A percentile compares a stretch with the other conserved stretches of the same genome.
Evolutionary conservation across 2,329 filamentous ascomycete genomes (phyloP).

Genomic region (Colletotrichum lentis): DNA sequence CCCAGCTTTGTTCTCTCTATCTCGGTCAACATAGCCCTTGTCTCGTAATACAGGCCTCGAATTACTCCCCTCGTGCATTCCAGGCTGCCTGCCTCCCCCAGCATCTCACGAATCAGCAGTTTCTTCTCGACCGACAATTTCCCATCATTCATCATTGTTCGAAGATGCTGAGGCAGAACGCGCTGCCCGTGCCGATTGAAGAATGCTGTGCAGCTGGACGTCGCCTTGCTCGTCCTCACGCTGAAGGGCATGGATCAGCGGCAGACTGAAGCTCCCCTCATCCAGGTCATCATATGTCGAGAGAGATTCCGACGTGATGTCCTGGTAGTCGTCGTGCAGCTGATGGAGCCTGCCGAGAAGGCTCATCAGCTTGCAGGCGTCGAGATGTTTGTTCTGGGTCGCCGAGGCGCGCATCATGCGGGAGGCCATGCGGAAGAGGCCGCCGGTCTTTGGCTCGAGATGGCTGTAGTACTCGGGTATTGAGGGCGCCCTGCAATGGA

Average conservation of each 20-base stretch:
- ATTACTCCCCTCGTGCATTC: neutral
- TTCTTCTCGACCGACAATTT: neutral
- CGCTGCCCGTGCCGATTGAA: constrained; percentile 12
- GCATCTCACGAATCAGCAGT: neutral
- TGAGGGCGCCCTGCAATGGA: constrained; percentile 38
- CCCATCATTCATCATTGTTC: neutral
- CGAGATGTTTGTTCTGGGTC: constrained; percentile 14
- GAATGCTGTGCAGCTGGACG: constrained; percentile 16
- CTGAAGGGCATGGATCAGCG: constrained; percentile 19
- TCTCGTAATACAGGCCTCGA: neutral
- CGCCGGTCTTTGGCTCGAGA: constrained; percentile 21
- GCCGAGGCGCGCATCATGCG: constrained; percentile 21
- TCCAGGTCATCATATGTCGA: constrained; percentile 21
- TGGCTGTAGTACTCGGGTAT: constrained; percentile 42
- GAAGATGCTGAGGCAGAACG: neutral
- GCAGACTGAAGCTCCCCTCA: constrained; percentile 11
- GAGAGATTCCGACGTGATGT: constrained; percentile 14
- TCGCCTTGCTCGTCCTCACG: constrained; percentile 2
- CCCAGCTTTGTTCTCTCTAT: constrained; percentile 13
- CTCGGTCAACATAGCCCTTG: constrained; percentile 3
- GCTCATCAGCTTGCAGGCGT: constrained; percentile 16
- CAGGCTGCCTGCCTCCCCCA: neutral
- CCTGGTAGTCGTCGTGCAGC: constrained; percentile 19
- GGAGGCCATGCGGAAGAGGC: constrained; percentile 18
- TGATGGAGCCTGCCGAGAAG: constrained; percentile 23